Evolutionary conservation across 257 asterid species (phyloP).

Genomic region (Plantago elongata): DNA sequence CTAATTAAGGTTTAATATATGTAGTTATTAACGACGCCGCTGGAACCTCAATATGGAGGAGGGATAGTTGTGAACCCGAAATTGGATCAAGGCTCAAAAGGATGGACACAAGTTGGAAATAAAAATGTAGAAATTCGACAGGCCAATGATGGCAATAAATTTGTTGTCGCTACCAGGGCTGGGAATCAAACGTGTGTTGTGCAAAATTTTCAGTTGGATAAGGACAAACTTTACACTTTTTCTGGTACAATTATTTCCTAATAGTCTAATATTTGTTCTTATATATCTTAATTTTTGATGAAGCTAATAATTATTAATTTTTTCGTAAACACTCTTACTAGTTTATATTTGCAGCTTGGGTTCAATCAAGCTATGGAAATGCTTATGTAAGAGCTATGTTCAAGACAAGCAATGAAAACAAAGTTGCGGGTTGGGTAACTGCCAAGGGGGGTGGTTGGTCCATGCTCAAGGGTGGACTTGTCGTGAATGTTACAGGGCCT

Average conservation of each 20-base stretch:
- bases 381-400: slow-evolving; percentile 28
- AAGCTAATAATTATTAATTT: no score
- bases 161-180: slow-evolving; percentile 22
- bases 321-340: no score
- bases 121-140: slow-evolving; percentile 17
- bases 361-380: slow-evolving; percentile 32
- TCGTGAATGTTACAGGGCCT: slow-evolving; percentile 26
- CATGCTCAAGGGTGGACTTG: slow-evolving; percentile 42
- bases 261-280: no score
- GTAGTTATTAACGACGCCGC: slow-evolving; percentile 39
- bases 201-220: slow-evolving; percentile 21
- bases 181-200: slow-evolving; percentile 22
- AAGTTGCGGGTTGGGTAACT: slow-evolving; percentile 25
- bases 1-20: slow-evolving; percentile 2
- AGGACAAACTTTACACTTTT: slow-evolving; percentile 31
- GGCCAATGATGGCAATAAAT: slow-evolving; percentile 32
- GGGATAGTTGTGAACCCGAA: slow-evolving; percentile 41
- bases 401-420: slow-evolving; percentile 4
- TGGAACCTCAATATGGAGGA: slow-evolving; percentile 40
- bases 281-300: no score
- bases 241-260: slow-evolving; percentile 28
- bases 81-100: slow-evolving; percentile 28
- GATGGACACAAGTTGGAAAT: slow-evolving; percentile 31
- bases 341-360: slow-evolving; percentile 29
- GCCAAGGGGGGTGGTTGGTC: slow-evolving; percentile 47